Conservation (phyloP, 2,329 filamentous ascomycete genomes). For the Fusarium udum region DNA sequence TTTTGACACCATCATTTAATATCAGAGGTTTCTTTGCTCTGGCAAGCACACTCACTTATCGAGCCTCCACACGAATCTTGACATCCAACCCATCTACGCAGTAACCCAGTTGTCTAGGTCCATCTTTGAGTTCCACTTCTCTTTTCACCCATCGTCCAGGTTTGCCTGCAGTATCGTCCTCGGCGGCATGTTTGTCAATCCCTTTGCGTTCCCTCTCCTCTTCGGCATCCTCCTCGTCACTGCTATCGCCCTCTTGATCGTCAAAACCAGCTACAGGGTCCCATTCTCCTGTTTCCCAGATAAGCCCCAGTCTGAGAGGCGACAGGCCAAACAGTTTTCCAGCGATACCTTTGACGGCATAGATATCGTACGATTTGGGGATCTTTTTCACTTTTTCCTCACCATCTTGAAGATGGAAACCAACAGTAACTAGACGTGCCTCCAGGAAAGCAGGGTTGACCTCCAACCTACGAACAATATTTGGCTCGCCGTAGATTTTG, state of each 20-base stretch:
- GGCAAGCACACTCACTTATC: conserved; percentile 24
- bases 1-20: background rate
- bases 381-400: conserved; percentile 59
- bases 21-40: background rate
- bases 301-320: conserved; percentile 71
- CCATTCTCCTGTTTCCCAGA: conserved; percentile 93
- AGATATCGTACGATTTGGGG: conserved; percentile 81
- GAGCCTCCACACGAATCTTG: conserved; percentile 73
- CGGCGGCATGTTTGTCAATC: conserved; percentile 38
- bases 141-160: conserved; percentile 75
- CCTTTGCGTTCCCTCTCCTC: conserved; percentile 42
- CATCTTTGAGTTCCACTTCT: conserved; percentile 81
- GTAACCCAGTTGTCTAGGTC: conserved; percentile 83
- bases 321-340: conserved; percentile 73
- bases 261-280: conserved; percentile 77
- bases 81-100: conserved; percentile 80
- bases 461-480: conserved; percentile 64
- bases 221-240: conserved; percentile 61
- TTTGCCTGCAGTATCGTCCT: conserved; percentile 42
- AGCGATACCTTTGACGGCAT: conserved; percentile 81
- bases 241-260: conserved; percentile 64
- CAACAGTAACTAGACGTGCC: conserved; percentile 76
- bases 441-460: conserved; percentile 84
- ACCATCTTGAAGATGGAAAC: conserved; percentile 52
- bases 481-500: conserved; percentile 76